Evolutionary conservation across 2,329 filamentous ascomycete species (phyloP).

Genomic region (Verticillium longisporum): DNA sequence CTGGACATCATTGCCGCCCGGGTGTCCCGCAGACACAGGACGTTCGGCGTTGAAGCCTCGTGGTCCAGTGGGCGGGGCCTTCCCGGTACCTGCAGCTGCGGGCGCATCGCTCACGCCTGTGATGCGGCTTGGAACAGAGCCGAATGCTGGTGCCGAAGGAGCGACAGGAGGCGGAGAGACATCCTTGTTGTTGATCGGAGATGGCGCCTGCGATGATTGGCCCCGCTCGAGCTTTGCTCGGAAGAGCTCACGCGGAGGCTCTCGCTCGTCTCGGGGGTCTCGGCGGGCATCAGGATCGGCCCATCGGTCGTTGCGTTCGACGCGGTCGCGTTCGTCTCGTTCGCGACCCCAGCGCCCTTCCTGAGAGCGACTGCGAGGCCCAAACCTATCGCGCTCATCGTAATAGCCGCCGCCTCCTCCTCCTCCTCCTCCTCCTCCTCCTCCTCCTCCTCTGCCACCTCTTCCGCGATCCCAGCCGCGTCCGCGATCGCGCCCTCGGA

Average conservation of each 20-base stretch:
- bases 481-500: slow-evolving; percentile 47
- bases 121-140: slow-evolving; percentile 44
- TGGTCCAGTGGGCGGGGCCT: slow-evolving; percentile 46
- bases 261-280: slow-evolving; percentile 41
- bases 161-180: slow-evolving; percentile 51
- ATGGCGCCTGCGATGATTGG: slow-evolving; percentile 39
- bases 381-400: slow-evolving; percentile 54
- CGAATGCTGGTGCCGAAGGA: slow-evolving; percentile 52
- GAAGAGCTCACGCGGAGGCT: slow-evolving; percentile 35
- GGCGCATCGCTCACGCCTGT: slow-evolving; percentile 23
- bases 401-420: slow-evolving; percentile 40
- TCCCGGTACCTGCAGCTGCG: slow-evolving; percentile 27
- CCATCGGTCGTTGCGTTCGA: slow-evolving; percentile 34
- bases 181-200: slow-evolving; percentile 35
- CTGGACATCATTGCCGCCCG: slow-evolving; percentile 26
- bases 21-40: slow-evolving; percentile 33
- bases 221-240: slow-evolving; percentile 44
- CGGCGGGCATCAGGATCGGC: slow-evolving; percentile 31
- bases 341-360: slow-evolving; percentile 54
- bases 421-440: slow-evolving; percentile 29
- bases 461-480: slow-evolving; percentile 43
- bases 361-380: slow-evolving; percentile 57
- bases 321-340: slow-evolving; percentile 46
- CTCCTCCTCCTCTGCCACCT: slow-evolving; percentile 40
- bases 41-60: slow-evolving; percentile 44